Evolutionary conservation across 2,329 filamentous ascomycete species (phyloP).

Genomic region (Pestalotiopsis sp.): DNA sequence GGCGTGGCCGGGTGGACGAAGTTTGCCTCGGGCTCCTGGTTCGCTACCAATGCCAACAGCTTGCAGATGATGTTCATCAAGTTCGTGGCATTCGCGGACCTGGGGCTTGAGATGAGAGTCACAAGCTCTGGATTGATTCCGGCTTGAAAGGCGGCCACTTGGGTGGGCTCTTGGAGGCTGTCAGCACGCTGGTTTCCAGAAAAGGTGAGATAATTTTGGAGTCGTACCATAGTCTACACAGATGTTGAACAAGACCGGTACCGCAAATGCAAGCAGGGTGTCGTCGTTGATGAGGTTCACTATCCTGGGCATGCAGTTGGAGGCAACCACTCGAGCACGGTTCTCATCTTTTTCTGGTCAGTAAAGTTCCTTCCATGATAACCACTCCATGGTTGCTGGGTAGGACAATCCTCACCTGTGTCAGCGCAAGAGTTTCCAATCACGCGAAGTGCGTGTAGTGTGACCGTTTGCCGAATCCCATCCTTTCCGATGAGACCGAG

Average conservation of each 20-base stretch:
- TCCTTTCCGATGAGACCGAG: conserved; percentile 45
- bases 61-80: conserved; percentile 58
- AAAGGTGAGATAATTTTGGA: not conserved
- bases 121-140: conserved; percentile 52
- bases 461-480: conserved; percentile 42
- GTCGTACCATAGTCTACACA: conserved; percentile 63
- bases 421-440: conserved; percentile 67
- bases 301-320: conserved; percentile 48
- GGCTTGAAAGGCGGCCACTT: conserved; percentile 55
- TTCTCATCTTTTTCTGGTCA: conserved; percentile 52
- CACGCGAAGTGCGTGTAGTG: conserved; percentile 57
- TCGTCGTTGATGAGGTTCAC: conserved; percentile 50
- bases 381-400: no score
- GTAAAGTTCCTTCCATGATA: not conserved
- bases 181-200: conserved; percentile 16
- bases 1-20: conserved; percentile 48
- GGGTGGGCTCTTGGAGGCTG: conserved; percentile 52
- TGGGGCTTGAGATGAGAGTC: conserved; percentile 48
- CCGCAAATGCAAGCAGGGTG: conserved; percentile 49
- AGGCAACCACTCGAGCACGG: conserved; percentile 54
- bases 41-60: conserved; percentile 54
- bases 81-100: conserved; percentile 39
- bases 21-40: conserved; percentile 51
- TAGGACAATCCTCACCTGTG: conserved; percentile 40
- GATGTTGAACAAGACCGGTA: conserved; percentile 65